Conservation (phyloP, 768 basidiomycete species). For the Kwoniella sp. region DNA sequence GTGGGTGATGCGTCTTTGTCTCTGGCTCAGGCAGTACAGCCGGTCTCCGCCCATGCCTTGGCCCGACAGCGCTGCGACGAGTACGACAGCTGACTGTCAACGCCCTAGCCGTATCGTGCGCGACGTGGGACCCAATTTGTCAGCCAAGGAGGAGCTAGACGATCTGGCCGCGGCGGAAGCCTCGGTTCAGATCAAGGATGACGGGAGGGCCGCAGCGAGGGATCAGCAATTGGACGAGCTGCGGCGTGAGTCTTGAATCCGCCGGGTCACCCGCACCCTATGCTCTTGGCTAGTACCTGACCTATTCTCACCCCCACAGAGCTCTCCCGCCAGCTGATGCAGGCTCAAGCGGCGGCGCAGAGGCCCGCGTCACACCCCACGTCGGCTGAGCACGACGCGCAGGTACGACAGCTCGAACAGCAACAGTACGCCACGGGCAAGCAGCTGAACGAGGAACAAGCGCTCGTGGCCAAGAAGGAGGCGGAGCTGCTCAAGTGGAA, state of each 20-base stretch:
- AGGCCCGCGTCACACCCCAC: slow-evolving; percentile 31
- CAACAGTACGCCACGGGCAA: slow-evolving; percentile 30
- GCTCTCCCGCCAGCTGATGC: slow-evolving; percentile 20
- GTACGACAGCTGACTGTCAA: too few species aligned
- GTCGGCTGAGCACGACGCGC: slow-evolving; percentile 28
- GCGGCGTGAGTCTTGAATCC: slow-evolving; percentile 20
- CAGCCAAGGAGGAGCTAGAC: slow-evolving; percentile 31
- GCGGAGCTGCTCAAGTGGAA: slow-evolving; percentile 28
- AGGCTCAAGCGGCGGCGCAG: slow-evolving; percentile 29
- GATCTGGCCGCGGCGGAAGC: slow-evolving; percentile 34
- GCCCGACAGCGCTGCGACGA: too few species aligned
- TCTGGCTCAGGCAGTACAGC: too few species aligned
- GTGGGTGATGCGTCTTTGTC: too few species aligned
- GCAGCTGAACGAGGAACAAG: slow-evolving; percentile 36
- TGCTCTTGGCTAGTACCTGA: background rate
- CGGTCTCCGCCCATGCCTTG: background rate
- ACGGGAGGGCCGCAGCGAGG: slow-evolving; percentile 16
- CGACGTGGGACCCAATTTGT: slow-evolving; percentile 32
- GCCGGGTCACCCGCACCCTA: background rate
- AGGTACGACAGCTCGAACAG: slow-evolving; percentile 29
- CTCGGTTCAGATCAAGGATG: slow-evolving; percentile 29
- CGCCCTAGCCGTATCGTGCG: slow-evolving; percentile 17
- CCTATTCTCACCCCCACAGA: slow-evolving; percentile 9
- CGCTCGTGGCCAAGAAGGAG: slow-evolving; percentile 29
- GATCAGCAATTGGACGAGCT: slow-evolving; percentile 18